Conservation (phyloP, 805 yeast genomes). For the Isabelozyma gotoi region DNA sequence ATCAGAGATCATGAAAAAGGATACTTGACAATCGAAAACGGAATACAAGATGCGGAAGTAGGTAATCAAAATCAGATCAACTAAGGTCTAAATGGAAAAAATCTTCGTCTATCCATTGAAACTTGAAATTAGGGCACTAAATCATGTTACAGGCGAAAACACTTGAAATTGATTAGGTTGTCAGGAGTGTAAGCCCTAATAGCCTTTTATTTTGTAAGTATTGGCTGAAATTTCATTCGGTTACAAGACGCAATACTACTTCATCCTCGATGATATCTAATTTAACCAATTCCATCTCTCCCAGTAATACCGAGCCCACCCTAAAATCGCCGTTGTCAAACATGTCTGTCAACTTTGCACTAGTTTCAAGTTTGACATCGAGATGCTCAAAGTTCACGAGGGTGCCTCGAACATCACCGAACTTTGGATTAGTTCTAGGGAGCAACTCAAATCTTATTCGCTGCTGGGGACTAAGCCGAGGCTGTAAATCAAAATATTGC, state of each 20-base stretch:
- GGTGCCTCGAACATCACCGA: conserved; percentile 25
- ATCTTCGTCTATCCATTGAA: too few relatives aligned
- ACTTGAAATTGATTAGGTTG: too few relatives aligned
- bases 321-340: conserved; percentile 17
- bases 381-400: conserved; percentile 24
- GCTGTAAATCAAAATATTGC: conserved; percentile 20
- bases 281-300: conserved; percentile 17
- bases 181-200: too few relatives aligned
- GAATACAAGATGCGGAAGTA: too few relatives aligned
- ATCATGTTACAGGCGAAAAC: too few relatives aligned
- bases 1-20: too few relatives aligned
- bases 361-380: conserved; percentile 19
- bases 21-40: too few relatives aligned
- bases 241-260: conserved; percentile 14
- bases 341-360: conserved; percentile 14
- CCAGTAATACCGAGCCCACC: conserved; percentile 21
- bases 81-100: too few relatives aligned
- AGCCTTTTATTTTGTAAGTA: too few relatives aligned
- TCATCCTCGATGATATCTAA: conserved; percentile 39
- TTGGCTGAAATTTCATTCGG: too few relatives aligned
- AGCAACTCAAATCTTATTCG: conserved; percentile 23
- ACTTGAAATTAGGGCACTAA: too few relatives aligned
- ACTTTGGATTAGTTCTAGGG: conserved; percentile 21
- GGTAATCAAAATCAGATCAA: too few relatives aligned
- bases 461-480: conserved; percentile 11